Percentiles rank a stretch among this genome's conserved stretches.
These are phyloP conservation scores for Ichthyophthirius multifiliis DNA, from an alignment of 169 alveolate genomes.

Conservation along the genomic window DNA sequence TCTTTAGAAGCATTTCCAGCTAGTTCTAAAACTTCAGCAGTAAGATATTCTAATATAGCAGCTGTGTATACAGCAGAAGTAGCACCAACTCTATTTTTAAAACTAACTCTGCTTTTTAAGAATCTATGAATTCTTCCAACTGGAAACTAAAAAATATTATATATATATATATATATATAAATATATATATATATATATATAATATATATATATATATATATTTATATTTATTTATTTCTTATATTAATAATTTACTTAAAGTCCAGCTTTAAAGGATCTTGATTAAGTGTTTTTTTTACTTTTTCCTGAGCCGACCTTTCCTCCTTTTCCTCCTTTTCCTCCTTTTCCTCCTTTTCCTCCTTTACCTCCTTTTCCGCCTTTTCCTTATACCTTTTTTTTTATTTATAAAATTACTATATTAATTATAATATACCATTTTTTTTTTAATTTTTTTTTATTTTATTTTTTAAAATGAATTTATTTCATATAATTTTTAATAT, in stretches of 20 bases:
- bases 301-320: slow-evolving; percentile 92
- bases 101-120: slow-evolving; percentile 95
- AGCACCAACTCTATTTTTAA: slow-evolving; percentile 99
- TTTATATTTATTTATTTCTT: too few species aligned
- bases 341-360: slow-evolving; percentile 75
- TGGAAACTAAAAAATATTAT: slow-evolving; percentile 90
- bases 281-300: slow-evolving; percentile 97
- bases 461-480: too few species aligned
- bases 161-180: not conserved
- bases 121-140: slow-evolving; percentile 99
- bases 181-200: too few species aligned
- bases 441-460: too few species aligned
- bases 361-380: too few species aligned
- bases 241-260: too few species aligned
- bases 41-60: slow-evolving; percentile 98
- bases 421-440: too few species aligned
- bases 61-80: slow-evolving; percentile 99
- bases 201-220: too few species aligned
- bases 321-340: slow-evolving; percentile 75
- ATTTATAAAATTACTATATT: too few species aligned
- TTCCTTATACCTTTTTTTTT: too few species aligned
- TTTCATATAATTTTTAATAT: too few species aligned
- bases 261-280: slow-evolving; percentile 99
- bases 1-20: slow-evolving; percentile 99
- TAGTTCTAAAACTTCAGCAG: slow-evolving; percentile 99